Evolutionary conservation across 805 yeast genomes (phyloP), one percentile per base, ranked within the genome.

Genomic region (Starmera dryadoides): DNA sequence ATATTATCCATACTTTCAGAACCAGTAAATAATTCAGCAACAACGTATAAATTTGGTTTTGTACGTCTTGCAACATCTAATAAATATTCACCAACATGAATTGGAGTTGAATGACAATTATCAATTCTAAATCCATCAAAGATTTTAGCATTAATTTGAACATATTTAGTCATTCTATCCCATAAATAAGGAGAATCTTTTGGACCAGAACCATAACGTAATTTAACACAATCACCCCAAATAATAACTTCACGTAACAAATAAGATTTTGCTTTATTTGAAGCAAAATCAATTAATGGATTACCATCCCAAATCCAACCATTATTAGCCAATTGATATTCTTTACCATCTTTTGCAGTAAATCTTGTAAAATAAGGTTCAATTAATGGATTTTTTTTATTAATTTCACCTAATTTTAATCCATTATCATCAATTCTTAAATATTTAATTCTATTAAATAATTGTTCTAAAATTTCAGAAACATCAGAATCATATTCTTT

Each of bases 251-350:
- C 96, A 56, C 98, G 75, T 38, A 95, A 71, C 36, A 91, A 62
- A 55, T 93, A 91, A 4, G 94, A 89, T 53, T 77, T 82, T 5
- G 95, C 78, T 39, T 79, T 50, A 22, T 71, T 60, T 0, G 95
- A 83, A 0, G 98, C 98, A 71, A 91, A 91, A 62, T 91, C 98
- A 3, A 86, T 82, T 41, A 89, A 62, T 2, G 98, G 97, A 49
- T 91, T 81, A 10, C 96, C 97, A 38, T 86, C 89, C 98, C 98
- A 91, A 41, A 93, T 87, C 97, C 98, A 91, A 35, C 98, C 98
- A 54, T 93, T 91, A 56, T 93, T 93, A 4, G 96, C 98, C 42
- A 91, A 65, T 8, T 85, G 81, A 64, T 79, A 81, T 1, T 70
- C 64, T 30, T 71, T 67, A 3, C 88, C 91, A 35, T 68, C 66